These are phyloP conservation scores for Byssochlamys sp. DNA, from an alignment of 2,329 filamentous ascomycete species.

Conservation along the genomic window DNA sequence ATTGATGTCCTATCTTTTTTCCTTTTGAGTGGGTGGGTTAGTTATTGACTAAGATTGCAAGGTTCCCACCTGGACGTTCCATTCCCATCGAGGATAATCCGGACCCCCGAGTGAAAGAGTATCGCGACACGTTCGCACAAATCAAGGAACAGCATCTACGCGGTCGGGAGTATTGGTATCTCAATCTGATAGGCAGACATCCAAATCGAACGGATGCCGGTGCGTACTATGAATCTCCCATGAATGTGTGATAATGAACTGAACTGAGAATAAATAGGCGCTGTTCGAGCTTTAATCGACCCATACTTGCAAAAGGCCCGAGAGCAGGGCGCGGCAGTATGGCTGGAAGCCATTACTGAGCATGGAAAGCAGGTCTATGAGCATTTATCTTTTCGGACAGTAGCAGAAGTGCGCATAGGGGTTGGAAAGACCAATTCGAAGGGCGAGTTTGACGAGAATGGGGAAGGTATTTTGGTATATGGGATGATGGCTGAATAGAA, in stretches of 20 bases:
- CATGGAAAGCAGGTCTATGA: constrained; percentile 6
- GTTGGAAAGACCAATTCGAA: constrained; percentile 1
- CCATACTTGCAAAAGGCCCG: constrained; percentile 5
- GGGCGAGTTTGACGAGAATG: constrained; percentile 6
- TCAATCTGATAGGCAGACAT: constrained; percentile 5
- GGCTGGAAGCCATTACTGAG: constrained; percentile 7
- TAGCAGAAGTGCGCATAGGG: constrained; percentile 1
- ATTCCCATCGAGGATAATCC: constrained; percentile 1
- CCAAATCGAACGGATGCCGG: constrained; percentile 5
- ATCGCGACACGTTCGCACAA: constrained; percentile 1
- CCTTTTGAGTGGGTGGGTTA: too few relatives aligned
- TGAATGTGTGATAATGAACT: not conserved
- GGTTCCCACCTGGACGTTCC: constrained; percentile 5
- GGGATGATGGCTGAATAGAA: constrained; percentile 6
- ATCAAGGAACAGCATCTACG: constrained; percentile 5
- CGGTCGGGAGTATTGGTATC: constrained; percentile 5
- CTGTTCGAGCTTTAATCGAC: constrained; percentile 6
- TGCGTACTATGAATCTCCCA: not conserved
- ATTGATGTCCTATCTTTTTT: too few relatives aligned
- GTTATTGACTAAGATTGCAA: not conserved
- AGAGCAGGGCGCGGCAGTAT: constrained; percentile 2
- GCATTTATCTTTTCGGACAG: constrained; percentile 5
- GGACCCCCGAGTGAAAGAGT: constrained; percentile 1
- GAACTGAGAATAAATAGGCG: not conserved
- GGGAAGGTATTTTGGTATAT: constrained; percentile 4